These are phyloP conservation scores for Eudorina sp. DNA, from an alignment of 139 green algal genomes.

Conservation along the genomic window DNA sequence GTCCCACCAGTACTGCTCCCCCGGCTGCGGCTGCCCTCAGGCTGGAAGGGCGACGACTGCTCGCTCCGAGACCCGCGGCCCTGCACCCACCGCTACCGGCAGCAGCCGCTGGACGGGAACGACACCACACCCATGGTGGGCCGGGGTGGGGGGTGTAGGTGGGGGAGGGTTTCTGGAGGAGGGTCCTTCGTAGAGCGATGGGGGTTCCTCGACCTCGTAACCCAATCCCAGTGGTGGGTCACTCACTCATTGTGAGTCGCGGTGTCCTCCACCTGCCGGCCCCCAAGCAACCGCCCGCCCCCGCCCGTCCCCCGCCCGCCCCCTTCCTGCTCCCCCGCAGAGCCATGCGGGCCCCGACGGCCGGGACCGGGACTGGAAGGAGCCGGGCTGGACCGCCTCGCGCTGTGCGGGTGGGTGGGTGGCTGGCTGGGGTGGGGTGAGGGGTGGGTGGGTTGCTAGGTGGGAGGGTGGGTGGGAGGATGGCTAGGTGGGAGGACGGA, in stretches of 20 bases:
- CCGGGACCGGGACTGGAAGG: slow-evolving; percentile 11
- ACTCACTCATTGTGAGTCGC: too few species aligned
- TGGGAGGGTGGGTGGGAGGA: background rate
- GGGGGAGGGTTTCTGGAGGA: background rate
- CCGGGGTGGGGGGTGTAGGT: background rate
- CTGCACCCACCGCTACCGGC: slow-evolving; percentile 62
- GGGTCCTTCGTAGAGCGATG: too few species aligned
- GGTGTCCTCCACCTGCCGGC: background rate
- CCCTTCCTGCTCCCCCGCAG: background rate
- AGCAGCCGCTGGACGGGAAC: background rate
- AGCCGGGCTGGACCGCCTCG: slow-evolving; percentile 36
- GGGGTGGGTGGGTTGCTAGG: background rate
- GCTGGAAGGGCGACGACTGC: slow-evolving; percentile 61
- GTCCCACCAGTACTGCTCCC: too few species aligned
- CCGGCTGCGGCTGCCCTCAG: background rate
- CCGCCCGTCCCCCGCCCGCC: background rate
- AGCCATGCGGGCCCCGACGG: slow-evolving; percentile 52
- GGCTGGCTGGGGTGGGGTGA: background rate
- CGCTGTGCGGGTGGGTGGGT: slow-evolving; percentile 7
- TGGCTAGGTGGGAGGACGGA: too few species aligned
- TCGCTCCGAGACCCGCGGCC: slow-evolving; percentile 46
- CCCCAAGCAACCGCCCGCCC: background rate
- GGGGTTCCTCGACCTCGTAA: too few species aligned
- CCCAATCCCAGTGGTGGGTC: too few species aligned
- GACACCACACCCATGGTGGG: background rate